A percentile compares a stretch with the other conserved stretches of the same genome.
phyloP scores from a whole-genome alignment of 768 basidiomycete species.

The Myochromella boudieri region DNA sequence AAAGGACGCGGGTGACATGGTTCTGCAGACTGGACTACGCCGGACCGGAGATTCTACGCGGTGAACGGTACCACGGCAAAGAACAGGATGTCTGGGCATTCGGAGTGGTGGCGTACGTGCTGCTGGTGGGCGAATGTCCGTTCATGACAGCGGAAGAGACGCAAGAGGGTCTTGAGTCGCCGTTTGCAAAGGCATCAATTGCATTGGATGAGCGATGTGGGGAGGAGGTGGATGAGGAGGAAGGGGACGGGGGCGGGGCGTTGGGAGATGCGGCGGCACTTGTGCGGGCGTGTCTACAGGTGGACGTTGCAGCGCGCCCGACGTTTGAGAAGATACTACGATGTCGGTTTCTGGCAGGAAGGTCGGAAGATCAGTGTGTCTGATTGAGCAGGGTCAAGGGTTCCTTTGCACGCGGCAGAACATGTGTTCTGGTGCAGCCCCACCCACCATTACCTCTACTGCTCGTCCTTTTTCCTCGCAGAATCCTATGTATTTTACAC shows the following conservation, averaged over 20 bases:
- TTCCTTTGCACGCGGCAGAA: constrained; percentile 4
- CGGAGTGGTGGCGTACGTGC: constrained; percentile 94
- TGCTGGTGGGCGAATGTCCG: constrained; percentile 89
- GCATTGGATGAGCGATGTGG: constrained; percentile 78
- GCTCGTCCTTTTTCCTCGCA: not conserved
- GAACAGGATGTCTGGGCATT: constrained; percentile 99
- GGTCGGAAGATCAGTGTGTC: constrained; percentile 28
- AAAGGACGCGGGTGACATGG: constrained; percentile 5
- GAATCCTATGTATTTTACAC: no score
- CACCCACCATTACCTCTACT: constrained; percentile 6
- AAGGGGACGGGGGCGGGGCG: constrained; percentile 79
- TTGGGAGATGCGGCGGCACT: constrained; percentile 84
- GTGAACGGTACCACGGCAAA: constrained; percentile 92
- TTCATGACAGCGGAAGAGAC: constrained; percentile 91
- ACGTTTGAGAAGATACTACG: constrained; percentile 82
- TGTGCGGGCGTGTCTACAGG: constrained; percentile 79
- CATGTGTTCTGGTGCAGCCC: constrained; percentile 12
- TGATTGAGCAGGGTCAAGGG: constrained; percentile 17
- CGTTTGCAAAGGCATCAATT: constrained; percentile 75
- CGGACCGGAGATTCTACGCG: constrained; percentile 93
- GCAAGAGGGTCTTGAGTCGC: constrained; percentile 77
- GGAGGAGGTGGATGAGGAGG: constrained; percentile 73
- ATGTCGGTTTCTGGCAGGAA: constrained; percentile 83
- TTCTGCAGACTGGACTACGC: constrained; percentile 82
- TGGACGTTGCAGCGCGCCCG: constrained; percentile 77